Evolutionary conservation across 495 filamentous ascomycete species (phyloP).

Genomic region (Neurospora tetraspora): DNA sequence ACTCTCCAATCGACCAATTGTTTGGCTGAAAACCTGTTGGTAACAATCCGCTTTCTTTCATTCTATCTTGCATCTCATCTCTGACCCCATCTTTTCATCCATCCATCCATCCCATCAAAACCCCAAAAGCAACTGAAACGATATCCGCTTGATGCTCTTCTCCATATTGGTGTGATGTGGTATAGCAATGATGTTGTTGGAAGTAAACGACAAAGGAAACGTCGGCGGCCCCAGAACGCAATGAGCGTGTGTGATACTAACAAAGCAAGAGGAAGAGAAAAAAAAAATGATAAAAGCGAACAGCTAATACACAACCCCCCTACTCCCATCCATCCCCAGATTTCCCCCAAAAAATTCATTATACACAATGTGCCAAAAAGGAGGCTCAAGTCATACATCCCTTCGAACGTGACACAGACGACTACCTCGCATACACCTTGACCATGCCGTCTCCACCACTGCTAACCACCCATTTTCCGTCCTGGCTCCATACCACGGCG

Average conservation of each 20-base stretch:
- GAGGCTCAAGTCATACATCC: background rate
- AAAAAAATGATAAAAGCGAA: background rate
- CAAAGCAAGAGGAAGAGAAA: background rate
- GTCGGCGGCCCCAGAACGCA: background rate
- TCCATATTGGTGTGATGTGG: background rate
- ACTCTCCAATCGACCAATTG: background rate
- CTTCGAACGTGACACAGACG: background rate
- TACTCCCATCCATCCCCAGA: background rate
- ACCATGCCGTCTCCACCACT: slow-evolving; percentile 94
- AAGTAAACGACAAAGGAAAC: background rate
- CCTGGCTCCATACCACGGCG: slow-evolving; percentile 84
- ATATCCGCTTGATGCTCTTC: background rate
- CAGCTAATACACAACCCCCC: background rate
- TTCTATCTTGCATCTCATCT: background rate
- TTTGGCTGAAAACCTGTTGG: background rate
- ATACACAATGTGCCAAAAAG: background rate
- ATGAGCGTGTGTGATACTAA: background rate
- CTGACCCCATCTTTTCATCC: background rate
- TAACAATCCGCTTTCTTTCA: background rate
- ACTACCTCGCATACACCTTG: slow-evolving; percentile 71
- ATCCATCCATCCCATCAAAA: background rate
- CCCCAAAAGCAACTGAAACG: background rate
- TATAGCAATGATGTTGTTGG: background rate
- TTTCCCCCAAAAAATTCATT: background rate
- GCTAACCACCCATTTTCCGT: slow-evolving; percentile 88